Evolutionary conservation across 164 flowering plant genomes (phyloP).

Genomic region (Dillenia turbinata): DNA sequence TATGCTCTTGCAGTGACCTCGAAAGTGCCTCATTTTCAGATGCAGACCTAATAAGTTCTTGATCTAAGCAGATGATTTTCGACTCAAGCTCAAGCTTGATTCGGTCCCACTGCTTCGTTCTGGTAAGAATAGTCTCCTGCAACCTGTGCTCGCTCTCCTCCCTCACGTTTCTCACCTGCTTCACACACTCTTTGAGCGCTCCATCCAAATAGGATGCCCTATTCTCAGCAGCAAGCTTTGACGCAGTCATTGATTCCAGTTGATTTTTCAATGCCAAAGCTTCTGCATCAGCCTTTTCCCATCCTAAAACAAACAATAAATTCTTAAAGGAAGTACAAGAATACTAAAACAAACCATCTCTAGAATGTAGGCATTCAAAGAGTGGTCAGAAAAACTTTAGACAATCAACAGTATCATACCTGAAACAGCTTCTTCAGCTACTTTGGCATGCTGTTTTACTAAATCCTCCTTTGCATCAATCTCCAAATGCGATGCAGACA

Average conservation of each 20-base stretch:
- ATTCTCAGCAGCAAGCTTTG: slow-evolving; percentile 37
- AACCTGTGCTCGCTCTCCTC: slow-evolving; percentile 64
- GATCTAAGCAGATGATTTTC: slow-evolving; percentile 12
- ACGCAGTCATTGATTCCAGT: slow-evolving; percentile 34
- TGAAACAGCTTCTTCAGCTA: too few relatives aligned
- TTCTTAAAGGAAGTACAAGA: too few relatives aligned
- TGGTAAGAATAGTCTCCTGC: slow-evolving; percentile 40
- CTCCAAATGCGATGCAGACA: too few relatives aligned
- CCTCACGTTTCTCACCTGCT: slow-evolving; percentile 52
- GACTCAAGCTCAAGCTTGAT: slow-evolving; percentile 32
- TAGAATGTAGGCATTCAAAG: too few relatives aligned
- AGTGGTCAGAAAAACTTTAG: too few relatives aligned
- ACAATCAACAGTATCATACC: too few relatives aligned
- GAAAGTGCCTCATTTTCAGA: slow-evolving; percentile 23
- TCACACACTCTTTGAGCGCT: slow-evolving; percentile 71
- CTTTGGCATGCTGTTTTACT: too few relatives aligned
- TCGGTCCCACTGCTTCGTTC: slow-evolving; percentile 31
- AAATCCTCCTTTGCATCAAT: too few relatives aligned
- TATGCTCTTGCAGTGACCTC: slow-evolving; percentile 3
- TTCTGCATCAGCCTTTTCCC: slow-evolving; percentile 69
- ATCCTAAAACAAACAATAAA: slow-evolving; percentile 30
- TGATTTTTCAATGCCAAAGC: slow-evolving; percentile 39
- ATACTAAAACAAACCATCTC: too few relatives aligned
- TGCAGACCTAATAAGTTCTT: slow-evolving; percentile 12
- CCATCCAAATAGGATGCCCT: slow-evolving; percentile 46